phyloP scores from a whole-genome alignment of 164 flowering plant genomes.

The Stephania japonica region DNA sequence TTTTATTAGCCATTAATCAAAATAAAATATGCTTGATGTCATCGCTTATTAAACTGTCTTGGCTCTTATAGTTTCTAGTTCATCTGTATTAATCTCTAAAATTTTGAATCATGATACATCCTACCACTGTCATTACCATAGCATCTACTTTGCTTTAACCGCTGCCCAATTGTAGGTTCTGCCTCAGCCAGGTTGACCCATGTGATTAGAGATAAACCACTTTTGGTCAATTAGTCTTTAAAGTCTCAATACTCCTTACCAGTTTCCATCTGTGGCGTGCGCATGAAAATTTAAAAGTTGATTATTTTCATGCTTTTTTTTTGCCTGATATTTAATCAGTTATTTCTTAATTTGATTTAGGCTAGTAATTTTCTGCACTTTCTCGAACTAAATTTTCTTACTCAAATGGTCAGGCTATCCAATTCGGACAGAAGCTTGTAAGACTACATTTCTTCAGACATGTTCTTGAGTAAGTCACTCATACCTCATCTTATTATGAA shows the following conservation, averaged over 20 bases:
- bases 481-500: not conserved
- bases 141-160: not conserved
- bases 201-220: not conserved
- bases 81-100: not conserved
- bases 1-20: not conserved
- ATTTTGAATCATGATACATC: not conserved
- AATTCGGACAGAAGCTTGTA: conserved; percentile 71
- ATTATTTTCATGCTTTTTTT: not conserved
- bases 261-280: not conserved
- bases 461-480: conserved; percentile 61
- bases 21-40: not conserved
- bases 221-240: too few species aligned
- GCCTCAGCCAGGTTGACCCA: not conserved
- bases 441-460: conserved; percentile 57
- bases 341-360: not conserved
- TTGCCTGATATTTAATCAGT: not conserved
- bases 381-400: not conserved
- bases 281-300: not conserved
- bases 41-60: not conserved
- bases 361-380: not conserved
- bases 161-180: not conserved
- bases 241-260: not conserved
- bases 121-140: not conserved
- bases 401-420: conserved; percentile 47
- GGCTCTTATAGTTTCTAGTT: not conserved